phyloP scores from a whole-genome alignment of 257 asterid species.

The Forsythia viridissima region DNA sequence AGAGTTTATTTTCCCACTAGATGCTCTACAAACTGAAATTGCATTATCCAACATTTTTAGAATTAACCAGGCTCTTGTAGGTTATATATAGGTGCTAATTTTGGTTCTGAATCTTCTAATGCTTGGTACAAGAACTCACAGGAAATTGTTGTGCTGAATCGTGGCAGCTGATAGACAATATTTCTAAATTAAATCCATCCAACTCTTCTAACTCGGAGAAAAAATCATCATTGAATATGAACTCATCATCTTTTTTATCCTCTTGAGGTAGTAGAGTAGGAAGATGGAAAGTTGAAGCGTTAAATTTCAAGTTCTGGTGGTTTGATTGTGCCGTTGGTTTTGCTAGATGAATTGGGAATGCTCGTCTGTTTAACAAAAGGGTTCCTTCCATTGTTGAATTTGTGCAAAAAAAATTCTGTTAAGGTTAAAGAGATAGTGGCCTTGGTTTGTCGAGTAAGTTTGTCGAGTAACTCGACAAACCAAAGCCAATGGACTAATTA shows the following conservation, averaged over 20 bases:
- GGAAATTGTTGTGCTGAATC: slow-evolving; percentile 28
- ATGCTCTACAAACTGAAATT: neutral
- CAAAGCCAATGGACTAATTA: too few relatives aligned
- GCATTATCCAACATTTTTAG: neutral
- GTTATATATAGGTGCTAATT: neutral
- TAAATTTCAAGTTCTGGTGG: too few relatives aligned
- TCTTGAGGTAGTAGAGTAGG: slow-evolving; percentile 10
- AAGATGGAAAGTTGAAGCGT: too few relatives aligned
- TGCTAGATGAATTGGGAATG: too few relatives aligned
- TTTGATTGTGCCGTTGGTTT: too few relatives aligned
- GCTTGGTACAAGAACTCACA: slow-evolving; percentile 33
- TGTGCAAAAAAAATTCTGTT: too few relatives aligned
- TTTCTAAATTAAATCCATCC: slow-evolving; percentile 38
- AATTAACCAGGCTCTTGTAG: neutral
- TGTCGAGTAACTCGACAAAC: too few relatives aligned
- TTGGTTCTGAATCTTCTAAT: slow-evolving; percentile 12
- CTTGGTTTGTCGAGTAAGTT: too few relatives aligned
- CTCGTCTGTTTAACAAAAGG: too few relatives aligned
- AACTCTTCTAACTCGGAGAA: slow-evolving; percentile 68
- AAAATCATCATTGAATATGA: slow-evolving; percentile 53
- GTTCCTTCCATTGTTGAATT: too few relatives aligned
- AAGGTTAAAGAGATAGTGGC: too few relatives aligned
- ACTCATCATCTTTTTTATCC: slow-evolving; percentile 28
- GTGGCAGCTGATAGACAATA: slow-evolving; percentile 16
- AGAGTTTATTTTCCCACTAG: neutral